These are phyloP conservation scores for Waltergamsia citrina DNA, from an alignment of 2,329 filamentous ascomycete genomes.

Conservation along the genomic window DNA sequence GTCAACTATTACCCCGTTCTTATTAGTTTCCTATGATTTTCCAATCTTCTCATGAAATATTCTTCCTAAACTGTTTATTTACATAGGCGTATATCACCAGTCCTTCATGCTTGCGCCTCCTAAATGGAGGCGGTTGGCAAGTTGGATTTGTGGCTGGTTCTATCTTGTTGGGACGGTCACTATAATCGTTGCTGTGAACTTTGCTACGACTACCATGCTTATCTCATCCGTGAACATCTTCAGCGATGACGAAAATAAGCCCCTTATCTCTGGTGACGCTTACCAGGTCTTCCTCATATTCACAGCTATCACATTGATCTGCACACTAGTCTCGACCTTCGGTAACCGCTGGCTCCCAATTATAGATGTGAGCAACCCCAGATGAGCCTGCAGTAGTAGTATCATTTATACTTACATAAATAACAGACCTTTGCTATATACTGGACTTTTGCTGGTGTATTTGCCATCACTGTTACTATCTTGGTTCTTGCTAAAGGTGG, in stretches of 20 bases:
- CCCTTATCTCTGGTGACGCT: constrained; percentile 33
- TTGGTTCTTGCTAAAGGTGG: constrained; percentile 61
- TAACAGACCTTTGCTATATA: constrained; percentile 59
- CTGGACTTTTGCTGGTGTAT: constrained; percentile 64
- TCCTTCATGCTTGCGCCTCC: constrained; percentile 65
- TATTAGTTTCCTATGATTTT: too few species aligned
- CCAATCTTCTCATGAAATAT: too few species aligned
- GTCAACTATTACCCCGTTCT: not conserved
- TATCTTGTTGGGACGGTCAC: constrained; percentile 74
- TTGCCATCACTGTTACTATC: constrained; percentile 53
- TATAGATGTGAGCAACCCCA: too few species aligned
- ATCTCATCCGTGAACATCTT: constrained; percentile 48
- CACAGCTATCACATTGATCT: constrained; percentile 55
- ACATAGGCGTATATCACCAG: constrained; percentile 61
- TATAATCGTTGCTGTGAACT: constrained; percentile 76
- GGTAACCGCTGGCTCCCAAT: constrained; percentile 60
- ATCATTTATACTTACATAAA: too few species aligned
- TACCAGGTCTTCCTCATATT: constrained; percentile 68
- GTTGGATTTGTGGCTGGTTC: constrained; percentile 67
- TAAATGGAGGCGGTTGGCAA: constrained; percentile 50
- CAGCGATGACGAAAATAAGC: constrained; percentile 29
- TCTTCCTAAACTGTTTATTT: too few species aligned
- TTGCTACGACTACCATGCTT: constrained; percentile 61
- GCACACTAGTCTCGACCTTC: constrained; percentile 55
- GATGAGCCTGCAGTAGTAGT: too few species aligned